Conservation (phyloP, 345 rosid species). For the Schrenkiella parvula region DNA sequence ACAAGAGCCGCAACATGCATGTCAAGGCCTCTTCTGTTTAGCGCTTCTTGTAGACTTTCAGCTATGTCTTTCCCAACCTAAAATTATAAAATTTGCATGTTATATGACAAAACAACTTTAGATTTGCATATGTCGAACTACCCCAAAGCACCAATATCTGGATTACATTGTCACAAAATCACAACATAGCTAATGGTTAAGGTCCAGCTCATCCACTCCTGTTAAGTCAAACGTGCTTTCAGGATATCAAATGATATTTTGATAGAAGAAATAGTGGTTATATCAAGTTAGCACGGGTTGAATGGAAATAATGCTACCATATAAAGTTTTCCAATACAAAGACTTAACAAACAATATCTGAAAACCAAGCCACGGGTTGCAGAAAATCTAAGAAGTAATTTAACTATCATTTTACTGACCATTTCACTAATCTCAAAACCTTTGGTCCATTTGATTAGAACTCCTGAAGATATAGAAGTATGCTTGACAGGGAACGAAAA, state of each 20-base stretch:
- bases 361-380: background rate
- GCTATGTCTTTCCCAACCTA: constrained; percentile 77
- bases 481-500: constrained; percentile 92
- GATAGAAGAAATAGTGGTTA: background rate
- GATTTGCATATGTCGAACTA: background rate
- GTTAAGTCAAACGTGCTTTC: background rate
- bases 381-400: background rate
- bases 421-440: constrained; percentile 67
- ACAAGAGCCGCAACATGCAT: constrained; percentile 72
- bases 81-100: constrained; percentile 18
- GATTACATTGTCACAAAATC: background rate
- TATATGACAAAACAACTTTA: background rate
- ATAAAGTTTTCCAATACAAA: background rate
- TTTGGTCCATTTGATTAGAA: constrained; percentile 81
- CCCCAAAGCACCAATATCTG: background rate
- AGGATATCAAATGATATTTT: background rate
- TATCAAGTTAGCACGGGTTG: background rate
- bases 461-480: constrained; percentile 56
- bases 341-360: background rate
- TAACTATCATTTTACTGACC: constrained; percentile 47
- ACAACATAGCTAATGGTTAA: background rate
- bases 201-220: background rate
- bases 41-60: constrained; percentile 55
- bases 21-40: constrained; percentile 57
- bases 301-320: background rate